Evolutionary conservation across 768 basidiomycete genomes (phyloP), one percentile per base, ranked within the genome.

Genomic region (Guyanaporus albipodus): DNA sequence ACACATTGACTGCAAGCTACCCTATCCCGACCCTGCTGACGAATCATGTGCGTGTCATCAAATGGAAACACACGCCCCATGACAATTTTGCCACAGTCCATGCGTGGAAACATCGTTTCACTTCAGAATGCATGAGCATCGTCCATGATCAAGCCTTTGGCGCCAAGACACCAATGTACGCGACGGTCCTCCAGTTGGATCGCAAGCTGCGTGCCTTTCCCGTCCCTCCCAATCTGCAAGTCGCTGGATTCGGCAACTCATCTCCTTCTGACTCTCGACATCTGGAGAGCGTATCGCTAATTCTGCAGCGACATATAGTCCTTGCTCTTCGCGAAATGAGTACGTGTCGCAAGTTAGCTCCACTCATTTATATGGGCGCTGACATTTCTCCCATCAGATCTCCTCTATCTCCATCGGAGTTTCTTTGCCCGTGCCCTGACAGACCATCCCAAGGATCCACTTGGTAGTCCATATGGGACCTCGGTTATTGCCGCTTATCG

Each of bases 401-500:
- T 85, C 27, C 68, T 86, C 15, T 86, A 85, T 63, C 70, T 86
- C 29, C 84, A 86, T 57, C 74, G 84, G 53, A 82, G 80, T 60
- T 86, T 85, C 68, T 85, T 86, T 52, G 84, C 84, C 21, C 75
- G 82, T 35, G 84, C 84, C 3, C 76, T 86, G 48, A 82, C 77
- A 56, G 84, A 86, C 57, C 80, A 83, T 59, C 83, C 83, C 26
- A 83, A 82, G 57, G 84, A 86, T 56, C 84, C 84, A 22, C 70
- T 86, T 27, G 83, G 82, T 10, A 84, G 82, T 58, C 80, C 82
- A 12, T 85, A 83, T 50, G 83, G 82, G 9, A 80, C 82, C 3
- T 85, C 83, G 4, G 84, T 86, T 17, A 81, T 85, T 53, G 83
- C 84, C 36, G 83, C 84, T 15, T 86, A 85, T 63, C 75, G 84